Evolutionary conservation across 225 moss, liverwort and hornwort species (phyloP).

Genomic region (Takakia lepidozioides): DNA sequence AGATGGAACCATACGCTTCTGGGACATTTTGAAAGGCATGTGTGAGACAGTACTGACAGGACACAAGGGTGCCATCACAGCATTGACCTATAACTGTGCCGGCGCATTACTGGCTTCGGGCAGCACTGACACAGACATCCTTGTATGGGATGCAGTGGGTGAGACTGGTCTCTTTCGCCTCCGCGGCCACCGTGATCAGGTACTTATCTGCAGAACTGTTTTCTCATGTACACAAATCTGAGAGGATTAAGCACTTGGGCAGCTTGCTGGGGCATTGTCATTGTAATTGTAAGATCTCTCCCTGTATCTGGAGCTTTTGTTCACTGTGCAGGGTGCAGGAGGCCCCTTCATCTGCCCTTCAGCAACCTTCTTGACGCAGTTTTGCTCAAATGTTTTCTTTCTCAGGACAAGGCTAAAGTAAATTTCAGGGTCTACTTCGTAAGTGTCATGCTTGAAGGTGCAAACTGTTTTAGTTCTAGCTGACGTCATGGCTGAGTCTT

Average conservation of each 20-base stretch:
- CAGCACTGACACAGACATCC: conserved; percentile 87
- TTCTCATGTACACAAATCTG: no score
- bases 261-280: no score
- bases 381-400: no score
- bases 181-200: conserved; percentile 95
- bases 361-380: no score
- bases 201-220: conserved; percentile 5
- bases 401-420: no score
- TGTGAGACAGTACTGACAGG: conserved; percentile 88
- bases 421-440: no score
- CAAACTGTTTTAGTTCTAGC: no score
- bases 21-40: conserved; percentile 76
- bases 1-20: conserved; percentile 85
- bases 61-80: conserved; percentile 80
- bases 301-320: background rate
- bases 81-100: conserved; percentile 59
- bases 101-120: conserved; percentile 83
- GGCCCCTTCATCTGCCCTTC: background rate
- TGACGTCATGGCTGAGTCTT: no score
- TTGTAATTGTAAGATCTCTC: background rate
- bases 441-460: no score
- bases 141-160: conserved; percentile 95
- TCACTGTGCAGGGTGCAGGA: background rate
- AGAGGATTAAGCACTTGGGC: no score
- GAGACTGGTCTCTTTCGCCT: conserved; percentile 84